Percentiles rank a stretch among this genome's conserved stretches.
phyloP scores from a whole-genome alignment of 768 basidiomycete genomes.

The Amanita molliuscula region DNA sequence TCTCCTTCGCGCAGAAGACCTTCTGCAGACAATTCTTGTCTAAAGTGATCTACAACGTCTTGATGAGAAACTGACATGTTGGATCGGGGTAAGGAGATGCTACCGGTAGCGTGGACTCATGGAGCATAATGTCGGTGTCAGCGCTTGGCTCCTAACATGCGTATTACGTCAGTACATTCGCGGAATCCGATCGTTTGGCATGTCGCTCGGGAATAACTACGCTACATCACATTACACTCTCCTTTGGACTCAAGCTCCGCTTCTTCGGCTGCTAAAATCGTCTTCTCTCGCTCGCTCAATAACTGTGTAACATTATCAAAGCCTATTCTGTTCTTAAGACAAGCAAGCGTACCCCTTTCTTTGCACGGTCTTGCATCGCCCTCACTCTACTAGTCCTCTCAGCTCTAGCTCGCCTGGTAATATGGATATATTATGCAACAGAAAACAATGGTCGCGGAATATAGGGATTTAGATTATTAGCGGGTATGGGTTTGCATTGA shows the following conservation, averaged over 20 bases:
- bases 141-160: background rate
- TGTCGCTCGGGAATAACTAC: background rate
- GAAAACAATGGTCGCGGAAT: slow-evolving; percentile 62
- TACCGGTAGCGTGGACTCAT: background rate
- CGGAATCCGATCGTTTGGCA: background rate
- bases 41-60: slow-evolving; percentile 38
- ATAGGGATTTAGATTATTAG: slow-evolving; percentile 39
- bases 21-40: slow-evolving; percentile 39
- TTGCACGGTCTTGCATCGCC: slow-evolving; percentile 63
- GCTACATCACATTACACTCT: slow-evolving; percentile 51
- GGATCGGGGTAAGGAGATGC: background rate
- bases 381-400: slow-evolving; percentile 62
- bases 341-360: slow-evolving; percentile 54
- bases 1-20: slow-evolving; percentile 50
- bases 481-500: slow-evolving; percentile 27
- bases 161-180: background rate
- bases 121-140: background rate
- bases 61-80: slow-evolving; percentile 8
- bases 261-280: slow-evolving; percentile 43
- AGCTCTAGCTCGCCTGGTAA: slow-evolving; percentile 55
- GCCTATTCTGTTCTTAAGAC: background rate
- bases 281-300: slow-evolving; percentile 56
- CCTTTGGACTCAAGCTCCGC: slow-evolving; percentile 32
- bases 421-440: slow-evolving; percentile 37
- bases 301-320: slow-evolving; percentile 23